These are phyloP conservation scores for Agaricus subrufescens DNA, from an alignment of 768 basidiomycete species.

Conservation along the genomic window DNA sequence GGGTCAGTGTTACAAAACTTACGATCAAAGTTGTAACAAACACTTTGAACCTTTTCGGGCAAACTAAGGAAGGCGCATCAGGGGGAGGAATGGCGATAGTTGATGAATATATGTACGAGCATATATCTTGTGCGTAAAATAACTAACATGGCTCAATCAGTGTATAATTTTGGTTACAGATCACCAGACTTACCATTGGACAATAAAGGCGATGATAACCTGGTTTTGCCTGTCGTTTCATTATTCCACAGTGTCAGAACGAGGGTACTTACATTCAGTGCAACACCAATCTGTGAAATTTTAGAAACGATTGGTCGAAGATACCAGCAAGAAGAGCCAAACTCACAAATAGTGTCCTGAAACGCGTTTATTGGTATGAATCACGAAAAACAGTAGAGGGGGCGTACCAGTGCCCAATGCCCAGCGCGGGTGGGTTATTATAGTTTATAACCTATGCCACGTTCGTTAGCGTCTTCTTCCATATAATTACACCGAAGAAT, in stretches of 20 bases:
- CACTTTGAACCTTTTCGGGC: constrained; percentile 24
- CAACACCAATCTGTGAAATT: constrained; percentile 19
- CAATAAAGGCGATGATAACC: constrained; percentile 25
- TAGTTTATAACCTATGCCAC: constrained; percentile 28
- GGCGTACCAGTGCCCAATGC: constrained; percentile 30
- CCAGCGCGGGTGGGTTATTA: constrained; percentile 27
- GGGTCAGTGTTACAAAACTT: constrained; percentile 9
- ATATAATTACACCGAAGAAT: not conserved
- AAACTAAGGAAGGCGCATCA: constrained; percentile 19
- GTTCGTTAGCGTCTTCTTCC: constrained; percentile 3
- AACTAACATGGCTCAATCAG: constrained; percentile 18
- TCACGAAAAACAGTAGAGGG: not conserved
- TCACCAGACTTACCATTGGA: constrained; percentile 23
- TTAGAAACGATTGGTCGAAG: not conserved
- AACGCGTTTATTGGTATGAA: not conserved
- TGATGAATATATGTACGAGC: constrained; percentile 17
- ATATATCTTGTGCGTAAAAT: constrained; percentile 28
- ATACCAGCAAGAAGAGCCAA: not conserved
- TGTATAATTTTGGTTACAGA: not conserved
- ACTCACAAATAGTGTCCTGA: constrained; percentile 32
- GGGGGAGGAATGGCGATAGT: not conserved
- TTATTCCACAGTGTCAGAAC: not conserved
- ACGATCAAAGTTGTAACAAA: constrained; percentile 26
- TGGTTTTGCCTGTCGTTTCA: not conserved
- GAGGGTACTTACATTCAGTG: constrained; percentile 17